Percentiles rank a stretch among this genome's conserved stretches.
These are phyloP conservation scores for Cynara cardunculus DNA, from an alignment of 129 eudicot species.

Conservation along the genomic window DNA sequence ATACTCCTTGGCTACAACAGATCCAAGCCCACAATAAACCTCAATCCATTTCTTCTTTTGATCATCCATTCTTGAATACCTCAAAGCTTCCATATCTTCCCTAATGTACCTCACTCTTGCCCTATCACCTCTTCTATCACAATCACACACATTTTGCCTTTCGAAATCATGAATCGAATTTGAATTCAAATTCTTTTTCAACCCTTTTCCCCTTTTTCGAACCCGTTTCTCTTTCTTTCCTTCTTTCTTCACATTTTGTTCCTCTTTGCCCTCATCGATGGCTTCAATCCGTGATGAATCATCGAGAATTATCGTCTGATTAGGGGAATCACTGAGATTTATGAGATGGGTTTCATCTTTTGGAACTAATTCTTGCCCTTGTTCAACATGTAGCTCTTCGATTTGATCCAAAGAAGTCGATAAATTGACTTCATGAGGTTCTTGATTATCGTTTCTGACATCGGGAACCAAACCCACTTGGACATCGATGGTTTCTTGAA, in stretches of 20 bases:
- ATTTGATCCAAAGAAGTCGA: constrained; percentile 8
- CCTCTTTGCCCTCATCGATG: constrained; percentile 9
- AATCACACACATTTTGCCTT: constrained; percentile 24
- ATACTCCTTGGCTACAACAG: constrained; percentile 51
- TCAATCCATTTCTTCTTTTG: constrained; percentile 79
- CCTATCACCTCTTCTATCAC: constrained; percentile 31
- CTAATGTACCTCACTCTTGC: constrained; percentile 18
- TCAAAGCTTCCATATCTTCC: constrained; percentile 55
- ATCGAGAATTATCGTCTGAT: neutral
- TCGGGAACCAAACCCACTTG: constrained; percentile 6
- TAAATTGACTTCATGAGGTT: neutral
- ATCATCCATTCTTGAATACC: constrained; percentile 45
- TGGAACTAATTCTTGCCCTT: neutral
- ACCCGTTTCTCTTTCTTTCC: constrained; percentile 27
- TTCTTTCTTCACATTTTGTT: constrained; percentile 5
- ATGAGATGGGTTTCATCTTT: constrained; percentile 4
- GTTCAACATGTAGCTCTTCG: neutral
- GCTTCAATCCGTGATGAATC: constrained; percentile 22
- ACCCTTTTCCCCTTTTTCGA: constrained; percentile 35
- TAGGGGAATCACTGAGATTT: neutral
- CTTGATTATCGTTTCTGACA: neutral
- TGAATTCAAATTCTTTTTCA: constrained; percentile 6
- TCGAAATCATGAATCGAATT: constrained; percentile 11
- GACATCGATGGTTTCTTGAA: constrained; percentile 17
- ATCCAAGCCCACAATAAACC: constrained; percentile 53